phyloP scores from a whole-genome alignment of 345 rosid genomes.

The Microcos paniculata region DNA sequence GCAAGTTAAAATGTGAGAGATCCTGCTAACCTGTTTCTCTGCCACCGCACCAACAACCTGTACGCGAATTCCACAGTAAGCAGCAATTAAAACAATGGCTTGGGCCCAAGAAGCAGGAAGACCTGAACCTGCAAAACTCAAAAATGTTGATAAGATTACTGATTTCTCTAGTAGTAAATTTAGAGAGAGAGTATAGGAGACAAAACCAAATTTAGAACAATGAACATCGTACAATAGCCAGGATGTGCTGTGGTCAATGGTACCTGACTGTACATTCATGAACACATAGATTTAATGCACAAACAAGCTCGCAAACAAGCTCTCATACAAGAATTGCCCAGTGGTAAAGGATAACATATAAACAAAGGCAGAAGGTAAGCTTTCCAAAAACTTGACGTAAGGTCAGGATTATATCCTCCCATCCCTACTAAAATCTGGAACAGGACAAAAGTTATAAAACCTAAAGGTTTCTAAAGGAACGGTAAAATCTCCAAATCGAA shows the following conservation, averaged over 20 bases:
- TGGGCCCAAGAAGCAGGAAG: constrained; percentile 36
- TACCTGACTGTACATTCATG: constrained; percentile 32
- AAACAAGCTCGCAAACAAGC: background rate
- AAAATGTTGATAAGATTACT: background rate
- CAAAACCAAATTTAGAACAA: constrained; percentile 28
- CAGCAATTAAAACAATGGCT: constrained; percentile 24
- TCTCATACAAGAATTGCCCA: background rate
- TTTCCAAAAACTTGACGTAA: background rate
- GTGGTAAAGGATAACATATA: background rate
- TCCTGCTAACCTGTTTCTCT: background rate
- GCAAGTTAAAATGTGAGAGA: background rate
- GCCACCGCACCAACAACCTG: constrained; percentile 23
- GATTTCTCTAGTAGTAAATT: background rate
- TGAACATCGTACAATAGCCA: constrained; percentile 8
- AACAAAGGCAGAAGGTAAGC: background rate
- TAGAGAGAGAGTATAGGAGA: constrained; percentile 17
- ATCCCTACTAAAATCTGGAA: background rate
- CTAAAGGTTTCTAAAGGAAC: background rate
- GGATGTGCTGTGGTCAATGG: constrained; percentile 22
- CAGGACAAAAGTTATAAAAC: background rate
- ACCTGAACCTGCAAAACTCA: constrained; percentile 53
- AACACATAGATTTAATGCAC: background rate
- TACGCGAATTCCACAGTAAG: constrained; percentile 32
- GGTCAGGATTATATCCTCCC: background rate
- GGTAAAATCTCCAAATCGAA: background rate